Conservation (phyloP, 1,284 basidiomycete species). For the Ganoderma boninense region DNA sequence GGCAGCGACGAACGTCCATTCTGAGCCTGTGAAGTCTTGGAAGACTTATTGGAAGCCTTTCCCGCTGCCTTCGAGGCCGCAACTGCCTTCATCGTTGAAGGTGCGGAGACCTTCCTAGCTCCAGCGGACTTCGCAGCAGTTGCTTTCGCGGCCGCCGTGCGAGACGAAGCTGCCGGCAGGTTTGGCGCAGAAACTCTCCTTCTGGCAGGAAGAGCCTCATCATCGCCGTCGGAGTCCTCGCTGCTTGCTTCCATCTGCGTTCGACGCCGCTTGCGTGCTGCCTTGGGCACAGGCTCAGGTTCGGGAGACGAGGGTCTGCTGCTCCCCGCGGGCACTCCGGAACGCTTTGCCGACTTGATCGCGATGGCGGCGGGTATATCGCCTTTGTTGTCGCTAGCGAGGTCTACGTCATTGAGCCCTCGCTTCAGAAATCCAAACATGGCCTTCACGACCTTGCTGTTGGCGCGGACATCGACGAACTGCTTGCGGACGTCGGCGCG, state of each 20-base stretch:
- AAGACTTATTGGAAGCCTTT: conserved; percentile 6
- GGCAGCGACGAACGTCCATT: not conserved
- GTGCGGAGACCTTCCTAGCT: conserved; percentile 16
- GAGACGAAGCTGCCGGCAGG: conserved; percentile 1
- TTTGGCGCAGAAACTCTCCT: conserved; percentile 18
- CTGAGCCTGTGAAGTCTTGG: not conserved
- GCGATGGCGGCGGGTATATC: conserved; percentile 32
- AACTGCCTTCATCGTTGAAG: not conserved
- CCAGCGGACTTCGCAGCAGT: not conserved
- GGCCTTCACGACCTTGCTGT: conserved; percentile 49
- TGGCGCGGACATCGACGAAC: conserved; percentile 53
- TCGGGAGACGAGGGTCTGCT: not conserved
- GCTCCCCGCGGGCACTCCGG: not conserved
- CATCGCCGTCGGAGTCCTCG: conserved; percentile 22
- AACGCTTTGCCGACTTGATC: conserved; percentile 11
- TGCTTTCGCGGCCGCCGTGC: conserved; percentile 1
- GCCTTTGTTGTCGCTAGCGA: conserved; percentile 37
- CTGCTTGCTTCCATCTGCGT: conserved; percentile 13
- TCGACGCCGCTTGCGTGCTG: conserved; percentile 22
- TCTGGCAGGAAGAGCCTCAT: conserved; percentile 18
- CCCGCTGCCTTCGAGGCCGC: not conserved
- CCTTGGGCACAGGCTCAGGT: not conserved
- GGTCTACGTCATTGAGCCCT: conserved; percentile 30
- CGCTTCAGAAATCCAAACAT: conserved; percentile 50
- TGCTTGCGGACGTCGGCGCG: conserved; percentile 50